These are phyloP conservation scores for Buddleja alternifolia DNA, from an alignment of 257 asterid genomes.

Conservation along the genomic window DNA sequence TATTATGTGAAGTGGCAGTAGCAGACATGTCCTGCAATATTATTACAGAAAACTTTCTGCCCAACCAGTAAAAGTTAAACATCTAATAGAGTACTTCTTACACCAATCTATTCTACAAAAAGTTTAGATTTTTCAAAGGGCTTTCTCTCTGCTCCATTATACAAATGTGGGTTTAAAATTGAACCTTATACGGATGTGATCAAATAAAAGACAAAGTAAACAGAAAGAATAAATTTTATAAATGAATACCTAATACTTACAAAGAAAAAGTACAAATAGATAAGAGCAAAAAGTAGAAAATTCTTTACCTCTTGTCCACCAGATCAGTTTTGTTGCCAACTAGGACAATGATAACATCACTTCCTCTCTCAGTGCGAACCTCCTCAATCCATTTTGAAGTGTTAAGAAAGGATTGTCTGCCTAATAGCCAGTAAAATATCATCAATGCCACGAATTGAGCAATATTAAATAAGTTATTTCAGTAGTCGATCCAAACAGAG, in stretches of 20 bases:
- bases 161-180: neutral
- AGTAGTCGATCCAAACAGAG: slow-evolving; percentile 12
- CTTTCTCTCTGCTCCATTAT: slow-evolving; percentile 14
- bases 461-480: neutral
- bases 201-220: neutral
- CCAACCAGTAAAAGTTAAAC: neutral
- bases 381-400: slow-evolving; percentile 94
- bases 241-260: neutral
- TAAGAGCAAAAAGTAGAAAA: neutral
- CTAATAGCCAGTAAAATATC: slow-evolving; percentile 39
- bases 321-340: slow-evolving; percentile 95
- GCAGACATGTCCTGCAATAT: neutral
- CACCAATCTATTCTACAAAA: neutral
- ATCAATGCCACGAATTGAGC: slow-evolving; percentile 22
- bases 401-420: slow-evolving; percentile 84
- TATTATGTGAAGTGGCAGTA: neutral
- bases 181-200: slow-evolving; percentile 7
- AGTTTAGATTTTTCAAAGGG: neutral
- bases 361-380: slow-evolving; percentile 95
- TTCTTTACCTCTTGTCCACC: slow-evolving; percentile 78
- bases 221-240: neutral
- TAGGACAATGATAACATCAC: slow-evolving; percentile 85
- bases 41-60: neutral
- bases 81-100: slow-evolving; percentile 4
- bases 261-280: slow-evolving; percentile 12